Conservation (phyloP, 2,329 filamentous ascomycete species). For the Trichoderma sp. region DNA sequence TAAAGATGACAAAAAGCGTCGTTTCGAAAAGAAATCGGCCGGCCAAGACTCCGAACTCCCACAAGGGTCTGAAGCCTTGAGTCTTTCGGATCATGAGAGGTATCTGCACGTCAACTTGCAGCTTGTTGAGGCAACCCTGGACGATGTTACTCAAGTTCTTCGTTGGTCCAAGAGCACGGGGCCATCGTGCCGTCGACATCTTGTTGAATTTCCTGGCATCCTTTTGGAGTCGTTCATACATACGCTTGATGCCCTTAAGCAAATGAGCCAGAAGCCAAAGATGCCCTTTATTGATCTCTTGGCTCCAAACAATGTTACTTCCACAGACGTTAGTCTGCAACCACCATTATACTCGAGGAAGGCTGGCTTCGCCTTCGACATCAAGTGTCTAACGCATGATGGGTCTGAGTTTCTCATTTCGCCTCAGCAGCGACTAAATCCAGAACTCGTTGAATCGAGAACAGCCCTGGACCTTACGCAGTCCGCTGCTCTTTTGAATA, state of each 20-base stretch:
- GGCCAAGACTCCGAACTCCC: slow-evolving; percentile 20
- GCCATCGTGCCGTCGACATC: slow-evolving; percentile 23
- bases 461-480: slow-evolving; percentile 53
- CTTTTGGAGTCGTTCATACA: slow-evolving; percentile 56
- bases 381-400: slow-evolving; percentile 5
- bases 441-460: slow-evolving; percentile 28
- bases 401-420: slow-evolving; percentile 24
- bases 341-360: slow-evolving; percentile 51
- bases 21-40: neutral
- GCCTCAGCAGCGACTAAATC: slow-evolving; percentile 20
- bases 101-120: slow-evolving; percentile 34
- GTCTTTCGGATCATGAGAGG: slow-evolving; percentile 23
- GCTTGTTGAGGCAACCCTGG: slow-evolving; percentile 25
- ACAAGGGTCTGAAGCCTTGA: neutral
- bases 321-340: slow-evolving; percentile 30
- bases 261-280: slow-evolving; percentile 41
- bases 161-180: slow-evolving; percentile 30
- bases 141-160: slow-evolving; percentile 28
- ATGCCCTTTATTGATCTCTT: slow-evolving; percentile 51
- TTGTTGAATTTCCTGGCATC: slow-evolving; percentile 62
- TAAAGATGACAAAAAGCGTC: slow-evolving; percentile 22
- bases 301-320: slow-evolving; percentile 30
- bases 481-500: slow-evolving; percentile 49
- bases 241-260: slow-evolving; percentile 54
- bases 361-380: slow-evolving; percentile 47